These are phyloP conservation scores for Thielaviopsis ethacetica DNA, from an alignment of 2,329 filamentous ascomycete genomes.

Conservation along the genomic window DNA sequence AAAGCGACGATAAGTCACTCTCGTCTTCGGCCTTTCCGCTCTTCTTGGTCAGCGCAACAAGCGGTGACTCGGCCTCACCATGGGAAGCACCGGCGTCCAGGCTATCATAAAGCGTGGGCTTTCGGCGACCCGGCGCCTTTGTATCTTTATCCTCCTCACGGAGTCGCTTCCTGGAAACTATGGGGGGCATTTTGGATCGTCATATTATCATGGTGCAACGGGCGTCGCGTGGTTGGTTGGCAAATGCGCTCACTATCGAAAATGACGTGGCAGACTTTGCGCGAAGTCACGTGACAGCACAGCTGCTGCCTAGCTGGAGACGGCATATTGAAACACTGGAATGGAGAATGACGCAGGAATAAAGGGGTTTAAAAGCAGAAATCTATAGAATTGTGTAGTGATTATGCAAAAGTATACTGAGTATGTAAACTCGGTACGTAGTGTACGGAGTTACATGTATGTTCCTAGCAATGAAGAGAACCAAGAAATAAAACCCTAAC, in stretches of 20 bases:
- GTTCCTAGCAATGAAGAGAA: not conserved
- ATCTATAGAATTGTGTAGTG: too few species aligned
- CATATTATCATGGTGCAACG: not conserved
- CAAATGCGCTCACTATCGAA: too few species aligned
- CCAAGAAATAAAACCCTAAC: constrained; percentile 17
- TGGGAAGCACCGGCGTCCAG: constrained; percentile 34
- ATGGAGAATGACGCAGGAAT: not conserved
- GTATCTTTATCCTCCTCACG: constrained; percentile 19
- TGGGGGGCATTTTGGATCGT: constrained; percentile 42
- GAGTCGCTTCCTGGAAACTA: constrained; percentile 49
- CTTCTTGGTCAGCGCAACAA: constrained; percentile 23
- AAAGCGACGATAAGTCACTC: constrained; percentile 36
- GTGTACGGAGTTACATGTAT: too few species aligned
- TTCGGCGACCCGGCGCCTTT: constrained; percentile 25
- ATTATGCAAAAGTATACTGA: too few species aligned
- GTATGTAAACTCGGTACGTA: too few species aligned
- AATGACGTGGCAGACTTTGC: not conserved
- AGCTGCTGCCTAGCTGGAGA: too few species aligned
- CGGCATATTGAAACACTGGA: too few species aligned
- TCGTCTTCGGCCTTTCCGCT: constrained; percentile 20
- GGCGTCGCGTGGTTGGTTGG: too few species aligned
- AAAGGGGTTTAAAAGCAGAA: too few species aligned
- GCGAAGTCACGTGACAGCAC: constrained; percentile 9
- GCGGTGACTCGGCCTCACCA: constrained; percentile 25
- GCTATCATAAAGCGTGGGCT: constrained; percentile 43